These are phyloP conservation scores for Xenoacremonium recifei DNA, from an alignment of 2,329 filamentous ascomycete genomes.

Conservation along the genomic window DNA sequence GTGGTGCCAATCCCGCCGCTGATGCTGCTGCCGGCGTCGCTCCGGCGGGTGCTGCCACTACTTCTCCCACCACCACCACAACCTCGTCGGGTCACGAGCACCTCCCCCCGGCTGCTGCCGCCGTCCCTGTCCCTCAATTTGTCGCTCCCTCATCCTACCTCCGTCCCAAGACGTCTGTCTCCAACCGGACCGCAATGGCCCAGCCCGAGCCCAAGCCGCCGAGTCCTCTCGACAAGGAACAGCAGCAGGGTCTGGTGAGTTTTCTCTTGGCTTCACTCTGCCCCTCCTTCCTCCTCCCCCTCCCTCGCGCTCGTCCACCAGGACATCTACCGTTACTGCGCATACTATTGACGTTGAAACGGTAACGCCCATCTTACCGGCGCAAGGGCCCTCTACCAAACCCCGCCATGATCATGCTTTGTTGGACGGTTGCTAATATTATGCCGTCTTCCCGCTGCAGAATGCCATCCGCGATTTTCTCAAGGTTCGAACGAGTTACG, in stretches of 20 bases:
- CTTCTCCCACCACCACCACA: slow-evolving; percentile 4
- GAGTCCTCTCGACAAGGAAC: slow-evolving; percentile 70
- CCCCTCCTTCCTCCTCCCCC: too few relatives aligned
- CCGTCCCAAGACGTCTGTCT: slow-evolving; percentile 34
- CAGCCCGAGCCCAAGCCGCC: slow-evolving; percentile 41
- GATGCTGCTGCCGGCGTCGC: background rate
- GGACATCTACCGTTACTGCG: too few relatives aligned
- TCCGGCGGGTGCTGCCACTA: background rate
- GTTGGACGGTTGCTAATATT: too few relatives aligned
- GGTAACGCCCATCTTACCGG: too few relatives aligned
- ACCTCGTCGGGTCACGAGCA: slow-evolving; percentile 7
- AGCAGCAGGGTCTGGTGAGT: slow-evolving; percentile 75
- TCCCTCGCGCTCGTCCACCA: too few relatives aligned
- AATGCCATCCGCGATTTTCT: slow-evolving; percentile 92
- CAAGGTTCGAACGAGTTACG: slow-evolving; percentile 94
- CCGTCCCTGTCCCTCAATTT: slow-evolving; percentile 57
- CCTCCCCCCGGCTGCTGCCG: slow-evolving; percentile 12
- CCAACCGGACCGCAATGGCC: slow-evolving; percentile 34
- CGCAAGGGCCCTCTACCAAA: too few relatives aligned
- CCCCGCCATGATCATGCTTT: too few relatives aligned
- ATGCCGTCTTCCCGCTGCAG: slow-evolving; percentile 50
- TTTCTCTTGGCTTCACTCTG: slow-evolving; percentile 9
- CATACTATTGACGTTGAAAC: too few relatives aligned
- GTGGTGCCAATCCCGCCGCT: background rate
- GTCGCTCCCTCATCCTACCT: slow-evolving; percentile 62